Percentiles rank a stretch among this genome's conserved stretches.
phyloP scores from a whole-genome alignment of 768 basidiomycete species.

The Boletus fagicola region DNA sequence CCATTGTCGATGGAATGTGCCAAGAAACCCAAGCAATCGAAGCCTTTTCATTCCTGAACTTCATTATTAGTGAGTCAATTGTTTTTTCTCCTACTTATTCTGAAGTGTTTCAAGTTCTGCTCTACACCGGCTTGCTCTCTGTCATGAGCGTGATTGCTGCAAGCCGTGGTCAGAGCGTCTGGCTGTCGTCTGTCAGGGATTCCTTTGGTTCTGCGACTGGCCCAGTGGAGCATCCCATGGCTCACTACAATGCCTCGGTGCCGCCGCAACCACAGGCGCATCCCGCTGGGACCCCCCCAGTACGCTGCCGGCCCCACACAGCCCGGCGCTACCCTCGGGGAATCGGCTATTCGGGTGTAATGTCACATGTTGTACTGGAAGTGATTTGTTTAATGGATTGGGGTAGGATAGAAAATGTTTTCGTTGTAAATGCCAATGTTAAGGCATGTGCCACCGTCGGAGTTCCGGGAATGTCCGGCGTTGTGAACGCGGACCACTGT shows the following conservation, averaged over 20 bases:
- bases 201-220: constrained; percentile 17
- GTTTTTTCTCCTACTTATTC: background rate
- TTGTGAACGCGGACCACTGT: constrained; percentile 13
- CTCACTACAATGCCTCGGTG: constrained; percentile 10
- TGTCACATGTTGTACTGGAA: background rate
- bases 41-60: constrained; percentile 39
- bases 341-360: background rate
- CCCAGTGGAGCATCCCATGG: constrained; percentile 17
- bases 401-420: background rate
- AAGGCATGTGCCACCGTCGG: constrained; percentile 24
- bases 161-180: constrained; percentile 30
- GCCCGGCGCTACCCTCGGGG: background rate
- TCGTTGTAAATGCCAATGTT: background rate
- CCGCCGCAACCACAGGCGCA: background rate
- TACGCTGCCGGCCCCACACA: background rate
- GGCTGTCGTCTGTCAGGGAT: constrained; percentile 35
- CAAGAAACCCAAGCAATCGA: constrained; percentile 31
- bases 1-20: constrained; percentile 19
- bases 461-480: constrained; percentile 31
- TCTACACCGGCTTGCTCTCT: constrained; percentile 29
- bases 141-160: constrained; percentile 28
- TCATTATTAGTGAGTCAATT: constrained; percentile 31
- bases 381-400: background rate
- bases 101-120: constrained; percentile 28
- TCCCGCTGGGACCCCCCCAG: background rate